A percentile compares a stretch with the other conserved stretches of the same genome.
Evolutionary conservation across 108 stramenopile genomes (phyloP).

Genomic region (Cyclotella atomus): DNA sequence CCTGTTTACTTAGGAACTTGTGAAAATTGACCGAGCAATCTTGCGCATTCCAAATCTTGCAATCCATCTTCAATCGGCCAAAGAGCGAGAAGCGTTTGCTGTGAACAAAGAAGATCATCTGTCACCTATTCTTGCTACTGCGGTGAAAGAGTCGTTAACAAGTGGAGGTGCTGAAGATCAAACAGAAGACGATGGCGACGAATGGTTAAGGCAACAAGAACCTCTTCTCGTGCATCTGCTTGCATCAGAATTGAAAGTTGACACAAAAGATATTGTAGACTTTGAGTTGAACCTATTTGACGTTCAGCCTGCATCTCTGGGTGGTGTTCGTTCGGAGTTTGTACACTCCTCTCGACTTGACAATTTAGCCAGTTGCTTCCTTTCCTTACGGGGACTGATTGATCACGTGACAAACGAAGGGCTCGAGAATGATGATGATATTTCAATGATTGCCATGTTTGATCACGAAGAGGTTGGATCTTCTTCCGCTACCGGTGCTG

Average conservation of each 20-base stretch:
- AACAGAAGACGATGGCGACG: slow-evolving; percentile 45
- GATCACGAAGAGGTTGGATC: slow-evolving; percentile 98
- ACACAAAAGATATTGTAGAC: slow-evolving; percentile 78
- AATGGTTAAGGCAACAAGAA: slow-evolving; percentile 85
- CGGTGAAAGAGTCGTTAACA: slow-evolving; percentile 71
- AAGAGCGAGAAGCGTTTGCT: slow-evolving; percentile 86
- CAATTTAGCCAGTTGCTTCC: slow-evolving; percentile 94
- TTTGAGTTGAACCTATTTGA: slow-evolving; percentile 95
- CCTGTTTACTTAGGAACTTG: slow-evolving; percentile 43
- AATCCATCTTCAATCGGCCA: slow-evolving; percentile 92
- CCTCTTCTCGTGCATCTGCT: slow-evolving; percentile 80
- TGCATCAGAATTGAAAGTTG: slow-evolving; percentile 70
- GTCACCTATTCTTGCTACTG: slow-evolving; percentile 88
- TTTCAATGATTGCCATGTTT: slow-evolving; percentile 91
- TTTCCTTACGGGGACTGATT: slow-evolving; percentile 74
- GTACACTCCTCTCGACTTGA: slow-evolving; percentile 93
- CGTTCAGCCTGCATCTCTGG: slow-evolving; percentile 86
- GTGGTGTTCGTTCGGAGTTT: slow-evolving; percentile 90
- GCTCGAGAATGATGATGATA: slow-evolving; percentile 62
- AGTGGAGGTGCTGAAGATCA: slow-evolving; percentile 22
- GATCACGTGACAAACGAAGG: slow-evolving; percentile 59
- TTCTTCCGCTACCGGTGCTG: slow-evolving; percentile 81
- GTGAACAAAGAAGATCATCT: slow-evolving; percentile 96
- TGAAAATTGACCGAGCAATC: slow-evolving; percentile 77
- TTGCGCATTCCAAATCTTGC: slow-evolving; percentile 93